Percentiles rank a stretch among this genome's conserved stretches.
These are phyloP conservation scores for Phytophthora idaei DNA, from an alignment of 352 stramenopile genomes.

Conservation along the genomic window DNA sequence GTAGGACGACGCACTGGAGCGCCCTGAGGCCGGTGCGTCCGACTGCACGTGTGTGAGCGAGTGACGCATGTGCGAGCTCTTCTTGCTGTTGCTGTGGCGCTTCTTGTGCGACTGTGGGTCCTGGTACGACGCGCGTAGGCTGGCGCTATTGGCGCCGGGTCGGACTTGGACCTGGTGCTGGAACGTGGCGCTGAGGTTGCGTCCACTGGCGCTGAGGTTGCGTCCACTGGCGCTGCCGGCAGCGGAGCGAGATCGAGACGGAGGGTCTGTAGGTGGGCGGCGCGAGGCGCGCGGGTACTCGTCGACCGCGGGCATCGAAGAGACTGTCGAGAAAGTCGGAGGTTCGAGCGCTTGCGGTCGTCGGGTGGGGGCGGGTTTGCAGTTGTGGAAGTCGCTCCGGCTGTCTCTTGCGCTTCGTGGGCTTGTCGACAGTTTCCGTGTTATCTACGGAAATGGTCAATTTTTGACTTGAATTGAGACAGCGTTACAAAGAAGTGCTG, in stretches of 20 bases:
- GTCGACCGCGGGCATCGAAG: constrained; percentile 47
- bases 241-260: constrained; percentile 20
- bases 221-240: constrained; percentile 14
- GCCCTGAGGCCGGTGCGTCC: constrained; percentile 28
- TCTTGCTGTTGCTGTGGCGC: constrained; percentile 35
- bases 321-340: constrained; percentile 2
- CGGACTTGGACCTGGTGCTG: constrained; percentile 40
- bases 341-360: constrained; percentile 7
- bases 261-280: constrained; percentile 17
- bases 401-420: constrained; percentile 30
- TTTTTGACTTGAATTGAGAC: neutral
- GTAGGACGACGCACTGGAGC: constrained; percentile 35
- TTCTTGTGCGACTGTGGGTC: constrained; percentile 36
- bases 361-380: constrained; percentile 14
- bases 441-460: constrained; percentile 6
- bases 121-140: constrained; percentile 44
- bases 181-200: constrained; percentile 28
- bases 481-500: constrained; percentile 5
- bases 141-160: constrained; percentile 4
- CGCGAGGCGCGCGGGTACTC: constrained; percentile 33
- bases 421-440: constrained; percentile 15
- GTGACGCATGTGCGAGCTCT: constrained; percentile 45
- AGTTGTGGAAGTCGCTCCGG: constrained; percentile 16
- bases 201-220: constrained; percentile 20
- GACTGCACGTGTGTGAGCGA: constrained; percentile 56